Percentiles rank a stretch among this genome's conserved stretches.
Evolutionary conservation across 371 early-diverging fungal genomes (phyloP).

Genomic region (Actinomortierella ambigua): DNA sequence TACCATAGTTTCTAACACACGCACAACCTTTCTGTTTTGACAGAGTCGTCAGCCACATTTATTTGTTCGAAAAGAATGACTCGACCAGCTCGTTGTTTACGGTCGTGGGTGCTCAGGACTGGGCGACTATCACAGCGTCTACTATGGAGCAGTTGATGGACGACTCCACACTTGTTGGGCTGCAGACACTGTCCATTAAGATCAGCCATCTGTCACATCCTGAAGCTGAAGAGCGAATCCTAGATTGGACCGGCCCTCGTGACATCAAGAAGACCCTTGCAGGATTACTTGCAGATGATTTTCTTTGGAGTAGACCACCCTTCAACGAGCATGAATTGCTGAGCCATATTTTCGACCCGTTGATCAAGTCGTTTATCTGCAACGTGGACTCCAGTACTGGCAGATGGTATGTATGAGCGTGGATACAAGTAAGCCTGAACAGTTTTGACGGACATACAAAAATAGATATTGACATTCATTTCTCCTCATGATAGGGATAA

Average conservation of each 20-base stretch:
- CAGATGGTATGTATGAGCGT: slow-evolving; percentile 4
- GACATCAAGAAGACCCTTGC: background rate
- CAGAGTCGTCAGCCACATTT: slow-evolving; percentile 10
- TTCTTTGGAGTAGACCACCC: slow-evolving; percentile 5
- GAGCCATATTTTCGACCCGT: slow-evolving; percentile 9
- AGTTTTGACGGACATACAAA: background rate
- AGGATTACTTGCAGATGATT: slow-evolving; percentile 4
- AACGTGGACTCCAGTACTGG: background rate
- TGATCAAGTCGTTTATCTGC: slow-evolving; percentile 11
- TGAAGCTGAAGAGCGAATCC: slow-evolving; percentile 5
- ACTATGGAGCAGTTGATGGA: slow-evolving; percentile 5
- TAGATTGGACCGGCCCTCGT: too few species aligned
- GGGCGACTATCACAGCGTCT: slow-evolving; percentile 3
- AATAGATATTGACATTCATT: background rate
- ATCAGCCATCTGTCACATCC: slow-evolving; percentile 4
- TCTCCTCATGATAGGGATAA: slow-evolving; percentile 7
- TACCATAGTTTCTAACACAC: too few species aligned
- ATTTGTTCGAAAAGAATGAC: slow-evolving; percentile 6
- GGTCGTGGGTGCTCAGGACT: slow-evolving; percentile 7
- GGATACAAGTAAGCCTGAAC: background rate
- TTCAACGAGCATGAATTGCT: slow-evolving; percentile 14
- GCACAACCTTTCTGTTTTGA: background rate
- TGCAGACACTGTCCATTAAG: slow-evolving; percentile 5
- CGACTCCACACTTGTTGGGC: background rate
- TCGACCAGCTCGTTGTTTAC: background rate